Conservation (phyloP, 495 filamentous ascomycete species). For the Neurospora sublineolata region DNA sequence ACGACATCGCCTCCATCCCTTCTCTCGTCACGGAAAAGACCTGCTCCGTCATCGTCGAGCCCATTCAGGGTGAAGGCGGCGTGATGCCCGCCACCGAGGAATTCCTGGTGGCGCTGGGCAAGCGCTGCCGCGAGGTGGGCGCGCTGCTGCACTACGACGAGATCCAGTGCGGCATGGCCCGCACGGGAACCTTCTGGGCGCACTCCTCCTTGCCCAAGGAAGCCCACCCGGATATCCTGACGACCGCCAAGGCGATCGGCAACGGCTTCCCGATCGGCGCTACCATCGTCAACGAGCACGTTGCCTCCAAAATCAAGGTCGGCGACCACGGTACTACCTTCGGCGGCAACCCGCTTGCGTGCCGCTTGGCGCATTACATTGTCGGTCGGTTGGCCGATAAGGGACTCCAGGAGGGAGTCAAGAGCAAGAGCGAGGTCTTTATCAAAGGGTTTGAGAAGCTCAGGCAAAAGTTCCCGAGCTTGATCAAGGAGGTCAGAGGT, state of each 20-base stretch:
- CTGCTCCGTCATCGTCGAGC: slow-evolving; percentile 92
- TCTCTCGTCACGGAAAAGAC: slow-evolving; percentile 66
- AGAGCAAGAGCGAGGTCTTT: slow-evolving; percentile 55
- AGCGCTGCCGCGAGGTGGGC: slow-evolving; percentile 73
- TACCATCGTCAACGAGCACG: slow-evolving; percentile 66
- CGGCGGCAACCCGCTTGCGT: slow-evolving; percentile 85
- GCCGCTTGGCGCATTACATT: slow-evolving; percentile 72
- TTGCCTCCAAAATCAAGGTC: slow-evolving; percentile 72
- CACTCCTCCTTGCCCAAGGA: slow-evolving; percentile 59
- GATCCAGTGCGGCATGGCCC: slow-evolving; percentile 85
- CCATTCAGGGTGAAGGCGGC: slow-evolving; percentile 94
- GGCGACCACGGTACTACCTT: slow-evolving; percentile 97
- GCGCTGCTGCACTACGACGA: slow-evolving; percentile 90
- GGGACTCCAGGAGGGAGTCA: slow-evolving; percentile 51
- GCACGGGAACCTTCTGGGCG: slow-evolving; percentile 85
- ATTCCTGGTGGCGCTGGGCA: slow-evolving; percentile 67
- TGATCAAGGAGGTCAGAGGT: slow-evolving; percentile 70
- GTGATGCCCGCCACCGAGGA: slow-evolving; percentile 71
- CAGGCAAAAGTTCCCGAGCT: slow-evolving; percentile 52
- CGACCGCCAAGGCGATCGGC: slow-evolving; percentile 87
- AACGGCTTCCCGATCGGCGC: slow-evolving; percentile 95
- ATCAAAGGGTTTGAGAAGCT: slow-evolving; percentile 49
- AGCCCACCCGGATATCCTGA: slow-evolving; percentile 88
- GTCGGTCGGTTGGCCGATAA: slow-evolving; percentile 58
- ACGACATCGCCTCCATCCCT: slow-evolving; percentile 59